Percentiles rank a stretch among this genome's conserved stretches.
phyloP scores from a whole-genome alignment of 2,329 filamentous ascomycete genomes.

The Cladosporium sp. region DNA sequence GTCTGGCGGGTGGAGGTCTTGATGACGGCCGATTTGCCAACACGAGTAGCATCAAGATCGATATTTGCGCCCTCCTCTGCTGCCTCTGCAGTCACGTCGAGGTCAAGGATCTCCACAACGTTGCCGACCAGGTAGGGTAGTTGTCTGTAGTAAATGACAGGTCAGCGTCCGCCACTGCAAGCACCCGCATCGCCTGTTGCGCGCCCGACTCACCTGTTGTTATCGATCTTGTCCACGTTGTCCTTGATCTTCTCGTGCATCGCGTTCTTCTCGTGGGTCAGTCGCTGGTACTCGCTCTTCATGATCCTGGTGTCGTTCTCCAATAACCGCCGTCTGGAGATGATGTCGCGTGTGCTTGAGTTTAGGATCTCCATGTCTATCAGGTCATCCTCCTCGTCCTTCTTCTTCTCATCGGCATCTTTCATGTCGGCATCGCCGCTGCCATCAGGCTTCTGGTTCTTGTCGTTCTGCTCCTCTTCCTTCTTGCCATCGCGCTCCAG shows the following conservation, averaged over 20 bases:
- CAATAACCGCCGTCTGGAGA: conserved; percentile 83
- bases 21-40: conserved; percentile 98
- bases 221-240: conserved; percentile 97
- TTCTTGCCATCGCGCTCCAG: conserved; percentile 78
- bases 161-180: conserved; percentile 48
- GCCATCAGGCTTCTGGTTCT: conserved; percentile 56
- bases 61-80: conserved; percentile 98
- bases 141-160: conserved; percentile 51
- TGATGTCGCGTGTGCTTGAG: conserved; percentile 91
- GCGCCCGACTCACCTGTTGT: conserved; percentile 76
- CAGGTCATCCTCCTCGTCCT: conserved; percentile 71
- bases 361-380: conserved; percentile 91
- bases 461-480: conserved; percentile 57
- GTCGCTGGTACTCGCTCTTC: conserved; percentile 92
- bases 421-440: conserved; percentile 84
- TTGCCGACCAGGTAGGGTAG: conserved; percentile 97
- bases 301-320: conserved; percentile 99
- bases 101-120: conserved; percentile 93
- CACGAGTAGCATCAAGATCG: conserved; percentile 91
- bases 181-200: neutral
- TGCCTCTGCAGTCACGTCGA: conserved; percentile 93
- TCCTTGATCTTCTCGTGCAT: conserved; percentile 99
- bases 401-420: conserved; percentile 65
- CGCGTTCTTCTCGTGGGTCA: conserved; percentile 90
- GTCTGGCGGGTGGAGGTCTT: conserved; percentile 98